These are phyloP conservation scores for Cutaneotrichosporon cavernicola DNA, from an alignment of 1,284 basidiomycete species.

Conservation along the genomic window DNA sequence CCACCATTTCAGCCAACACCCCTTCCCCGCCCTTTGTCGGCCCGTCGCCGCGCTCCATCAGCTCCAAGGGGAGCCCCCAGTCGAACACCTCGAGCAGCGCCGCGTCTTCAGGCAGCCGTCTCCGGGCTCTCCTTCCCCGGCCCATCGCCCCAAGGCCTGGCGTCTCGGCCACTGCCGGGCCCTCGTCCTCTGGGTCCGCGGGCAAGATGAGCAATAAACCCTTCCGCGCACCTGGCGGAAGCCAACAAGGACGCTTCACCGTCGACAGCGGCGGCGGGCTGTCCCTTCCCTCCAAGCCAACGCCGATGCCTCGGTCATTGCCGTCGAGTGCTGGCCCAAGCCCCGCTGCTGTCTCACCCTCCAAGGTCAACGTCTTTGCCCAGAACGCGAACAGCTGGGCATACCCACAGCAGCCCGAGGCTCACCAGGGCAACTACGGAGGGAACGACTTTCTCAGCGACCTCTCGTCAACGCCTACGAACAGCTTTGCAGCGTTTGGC, in stretches of 20 bases:
- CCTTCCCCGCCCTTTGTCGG: conserved; percentile 45
- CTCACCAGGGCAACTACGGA: conserved; percentile 14
- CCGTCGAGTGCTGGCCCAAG: conserved; percentile 5
- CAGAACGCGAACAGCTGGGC: conserved; percentile 8
- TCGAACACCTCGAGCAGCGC: conserved; percentile 21
- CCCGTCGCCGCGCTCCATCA: conserved; percentile 45
- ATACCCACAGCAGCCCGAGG: conserved; percentile 13
- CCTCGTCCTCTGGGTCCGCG: conserved; percentile 12
- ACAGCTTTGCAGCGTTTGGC: conserved; percentile 6
- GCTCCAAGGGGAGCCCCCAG: conserved; percentile 35
- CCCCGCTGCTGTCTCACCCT: conserved; percentile 21
- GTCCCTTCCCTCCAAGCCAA: not conserved
- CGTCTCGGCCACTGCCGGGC: conserved; percentile 12
- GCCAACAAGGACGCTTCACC: conserved; percentile 50
- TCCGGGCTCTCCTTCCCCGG: conserved; percentile 45
- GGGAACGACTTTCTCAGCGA: conserved; percentile 12
- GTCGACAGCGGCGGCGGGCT: conserved; percentile 43
- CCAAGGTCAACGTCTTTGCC: conserved; percentile 28
- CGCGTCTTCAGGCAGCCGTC: conserved; percentile 27
- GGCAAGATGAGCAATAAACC: conserved; percentile 44
- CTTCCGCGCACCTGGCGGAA: conserved; percentile 37
- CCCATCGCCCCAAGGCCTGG: conserved; percentile 39
- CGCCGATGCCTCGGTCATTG: not conserved
- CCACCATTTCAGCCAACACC: conserved; percentile 44
- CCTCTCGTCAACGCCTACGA: conserved; percentile 20